Evolutionary conservation across 768 basidiomycete genomes (phyloP).

Genomic region (Mycena latifolia): DNA sequence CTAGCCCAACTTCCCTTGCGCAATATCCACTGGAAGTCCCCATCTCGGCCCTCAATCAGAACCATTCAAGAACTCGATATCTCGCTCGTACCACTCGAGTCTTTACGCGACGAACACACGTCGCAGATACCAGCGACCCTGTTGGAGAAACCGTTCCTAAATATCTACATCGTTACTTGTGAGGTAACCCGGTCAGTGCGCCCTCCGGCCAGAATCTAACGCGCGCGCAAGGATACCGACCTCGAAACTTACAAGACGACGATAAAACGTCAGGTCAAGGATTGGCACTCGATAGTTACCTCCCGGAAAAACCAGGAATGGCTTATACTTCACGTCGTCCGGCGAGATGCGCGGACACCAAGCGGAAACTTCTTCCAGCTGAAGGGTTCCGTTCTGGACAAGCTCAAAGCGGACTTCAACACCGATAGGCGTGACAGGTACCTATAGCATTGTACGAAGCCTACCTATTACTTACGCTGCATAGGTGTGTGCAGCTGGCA

Average conservation of each 20-base stretch:
- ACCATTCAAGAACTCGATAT: slow-evolving; percentile 94
- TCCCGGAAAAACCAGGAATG: slow-evolving; percentile 91
- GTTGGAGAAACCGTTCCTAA: slow-evolving; percentile 88
- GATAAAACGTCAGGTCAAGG: slow-evolving; percentile 89
- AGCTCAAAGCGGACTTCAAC: slow-evolving; percentile 94
- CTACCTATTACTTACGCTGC: slow-evolving; percentile 32
- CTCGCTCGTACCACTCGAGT: slow-evolving; percentile 75
- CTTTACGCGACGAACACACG: slow-evolving; percentile 76
- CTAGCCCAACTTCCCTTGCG: slow-evolving; percentile 84
- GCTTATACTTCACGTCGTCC: slow-evolving; percentile 89
- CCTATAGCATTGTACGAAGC: slow-evolving; percentile 18
- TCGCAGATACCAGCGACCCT: slow-evolving; percentile 84
- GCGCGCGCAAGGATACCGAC: slow-evolving; percentile 63
- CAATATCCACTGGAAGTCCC: slow-evolving; percentile 93
- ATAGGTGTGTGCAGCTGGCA: slow-evolving; percentile 86
- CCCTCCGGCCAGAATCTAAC: slow-evolving; percentile 26
- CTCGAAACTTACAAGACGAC: slow-evolving; percentile 82
- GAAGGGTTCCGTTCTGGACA: slow-evolving; percentile 89
- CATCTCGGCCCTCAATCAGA: slow-evolving; percentile 75
- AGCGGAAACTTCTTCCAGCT: slow-evolving; percentile 84
- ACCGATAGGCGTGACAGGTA: slow-evolving; percentile 88
- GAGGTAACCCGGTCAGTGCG: slow-evolving; percentile 69
- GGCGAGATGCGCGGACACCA: slow-evolving; percentile 72
- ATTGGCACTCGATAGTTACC: slow-evolving; percentile 83
- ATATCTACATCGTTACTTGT: slow-evolving; percentile 88